These are phyloP conservation scores for Ambrosiella xylebori DNA, from an alignment of 2,329 filamentous ascomycete species.

Conservation along the genomic window DNA sequence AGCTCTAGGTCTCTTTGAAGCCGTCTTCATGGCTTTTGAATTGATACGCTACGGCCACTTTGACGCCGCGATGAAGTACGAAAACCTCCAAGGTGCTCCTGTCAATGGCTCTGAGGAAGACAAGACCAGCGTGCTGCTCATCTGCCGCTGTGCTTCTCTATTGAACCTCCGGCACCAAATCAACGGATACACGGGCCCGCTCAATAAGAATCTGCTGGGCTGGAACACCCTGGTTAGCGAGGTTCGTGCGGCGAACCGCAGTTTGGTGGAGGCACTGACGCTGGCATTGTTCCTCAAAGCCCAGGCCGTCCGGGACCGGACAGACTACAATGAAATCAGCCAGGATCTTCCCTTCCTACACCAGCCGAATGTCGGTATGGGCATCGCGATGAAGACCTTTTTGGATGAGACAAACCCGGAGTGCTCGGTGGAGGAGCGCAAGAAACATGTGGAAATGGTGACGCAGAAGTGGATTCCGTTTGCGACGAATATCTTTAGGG, in stretches of 20 bases:
- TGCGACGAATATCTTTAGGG: slow-evolving; percentile 40
- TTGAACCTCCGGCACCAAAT: slow-evolving; percentile 65
- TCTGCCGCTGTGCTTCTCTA: slow-evolving; percentile 73
- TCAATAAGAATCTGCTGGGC: slow-evolving; percentile 74
- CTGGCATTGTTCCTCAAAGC: slow-evolving; percentile 66
- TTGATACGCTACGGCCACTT: slow-evolving; percentile 65
- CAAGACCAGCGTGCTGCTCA: slow-evolving; percentile 58
- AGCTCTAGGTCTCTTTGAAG: slow-evolving; percentile 47
- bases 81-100: slow-evolving; percentile 37
- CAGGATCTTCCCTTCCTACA: slow-evolving; percentile 55
- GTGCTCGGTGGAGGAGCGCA: slow-evolving; percentile 32
- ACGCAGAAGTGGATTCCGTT: slow-evolving; percentile 38
- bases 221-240: slow-evolving; percentile 72
- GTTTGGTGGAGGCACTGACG: slow-evolving; percentile 68
- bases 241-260: slow-evolving; percentile 62
- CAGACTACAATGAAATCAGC: slow-evolving; percentile 51
- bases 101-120: slow-evolving; percentile 49
- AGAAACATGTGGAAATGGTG: slow-evolving; percentile 31
- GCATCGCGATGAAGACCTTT: slow-evolving; percentile 65
- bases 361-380: slow-evolving; percentile 58
- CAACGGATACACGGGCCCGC: slow-evolving; percentile 84
- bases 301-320: slow-evolving; percentile 54
- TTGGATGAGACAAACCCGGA: slow-evolving; percentile 46
- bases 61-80: slow-evolving; percentile 45
- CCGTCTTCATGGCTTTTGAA: slow-evolving; percentile 69